Evolutionary conservation across 371 early-diverging fungal species (phyloP).

Genomic region (Sporodiniella umbellata): DNA sequence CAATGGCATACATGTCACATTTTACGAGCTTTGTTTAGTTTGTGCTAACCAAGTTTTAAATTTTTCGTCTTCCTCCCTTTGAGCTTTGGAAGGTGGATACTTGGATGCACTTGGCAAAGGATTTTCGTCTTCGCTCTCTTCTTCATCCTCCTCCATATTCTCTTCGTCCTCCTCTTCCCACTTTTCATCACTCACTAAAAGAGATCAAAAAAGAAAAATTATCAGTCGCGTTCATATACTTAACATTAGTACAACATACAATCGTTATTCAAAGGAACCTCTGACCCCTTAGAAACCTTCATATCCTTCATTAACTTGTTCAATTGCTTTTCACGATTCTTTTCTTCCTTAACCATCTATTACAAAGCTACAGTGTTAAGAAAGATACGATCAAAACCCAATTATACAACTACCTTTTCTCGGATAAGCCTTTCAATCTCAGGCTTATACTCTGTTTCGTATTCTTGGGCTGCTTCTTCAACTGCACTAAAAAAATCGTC

Average conservation of each 20-base stretch:
- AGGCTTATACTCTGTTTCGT: constrained; percentile 79
- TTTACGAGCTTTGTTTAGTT: constrained; percentile 20
- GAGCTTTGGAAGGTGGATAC: constrained; percentile 38
- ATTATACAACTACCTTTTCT: constrained; percentile 42
- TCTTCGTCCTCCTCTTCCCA: constrained; percentile 32
- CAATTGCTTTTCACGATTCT: constrained; percentile 50
- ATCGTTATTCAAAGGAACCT: constrained; percentile 34
- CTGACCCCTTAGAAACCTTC: constrained; percentile 40
- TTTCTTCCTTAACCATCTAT: constrained; percentile 43
- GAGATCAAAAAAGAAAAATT: no score
- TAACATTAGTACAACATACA: constrained; percentile 10
- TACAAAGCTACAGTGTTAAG: no score
- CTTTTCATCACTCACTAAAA: constrained; percentile 23
- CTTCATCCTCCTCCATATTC: constrained; percentile 33
- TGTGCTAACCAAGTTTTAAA: constrained; percentile 35
- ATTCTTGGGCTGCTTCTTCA: constrained; percentile 82
- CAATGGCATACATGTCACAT: no score
- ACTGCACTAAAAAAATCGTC: constrained; percentile 89
- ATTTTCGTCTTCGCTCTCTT: constrained; percentile 37
- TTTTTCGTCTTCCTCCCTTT: constrained; percentile 33
- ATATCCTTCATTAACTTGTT: constrained; percentile 64
- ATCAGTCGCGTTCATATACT: neutral
- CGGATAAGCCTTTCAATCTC: constrained; percentile 69
- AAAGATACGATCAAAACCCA: no score
- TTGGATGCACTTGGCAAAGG: constrained; percentile 36